A percentile compares a stretch with the other conserved stretches of the same genome.
phyloP scores from a whole-genome alignment of 495 filamentous ascomycete species.

The Penicillium ochrochloron region DNA sequence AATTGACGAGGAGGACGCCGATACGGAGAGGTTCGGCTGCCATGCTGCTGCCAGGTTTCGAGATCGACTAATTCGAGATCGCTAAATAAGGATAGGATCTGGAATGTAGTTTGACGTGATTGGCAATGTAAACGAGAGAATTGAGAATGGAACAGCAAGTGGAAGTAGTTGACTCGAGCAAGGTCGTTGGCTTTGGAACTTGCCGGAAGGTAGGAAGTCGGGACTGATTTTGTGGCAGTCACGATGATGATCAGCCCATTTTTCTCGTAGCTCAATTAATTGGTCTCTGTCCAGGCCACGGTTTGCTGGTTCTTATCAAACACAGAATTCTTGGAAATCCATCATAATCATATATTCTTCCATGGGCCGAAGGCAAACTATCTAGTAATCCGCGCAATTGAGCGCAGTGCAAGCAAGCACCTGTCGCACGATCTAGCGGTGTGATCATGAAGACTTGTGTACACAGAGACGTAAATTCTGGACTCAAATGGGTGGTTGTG shows the following conservation, averaged over 20 bases:
- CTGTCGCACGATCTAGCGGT: conserved; percentile 2
- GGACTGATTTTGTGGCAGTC: background rate
- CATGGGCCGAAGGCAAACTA: background rate
- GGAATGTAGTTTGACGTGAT: background rate
- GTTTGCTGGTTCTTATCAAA: background rate
- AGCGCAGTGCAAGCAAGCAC: background rate
- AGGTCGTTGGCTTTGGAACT: background rate
- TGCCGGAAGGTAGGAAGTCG: background rate
- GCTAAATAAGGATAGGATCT: background rate
- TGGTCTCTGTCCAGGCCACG: background rate
- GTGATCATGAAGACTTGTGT: background rate
- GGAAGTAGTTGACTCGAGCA: background rate
- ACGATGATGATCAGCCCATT: background rate
- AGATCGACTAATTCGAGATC: background rate
- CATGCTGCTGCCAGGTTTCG: background rate
- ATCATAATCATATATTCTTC: background rate
- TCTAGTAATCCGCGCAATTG: conserved; percentile 11
- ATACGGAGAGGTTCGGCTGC: conserved; percentile 33
- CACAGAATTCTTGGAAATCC: background rate
- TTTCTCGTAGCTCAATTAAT: background rate
- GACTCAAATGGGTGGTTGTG: background rate
- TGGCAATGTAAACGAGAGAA: background rate
- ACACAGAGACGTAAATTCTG: background rate
- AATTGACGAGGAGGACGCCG: conserved; percentile 51
- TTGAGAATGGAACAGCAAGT: background rate